Evolutionary conservation across 257 asterid genomes (phyloP).

Genomic region (Penstemon eatonii): DNA sequence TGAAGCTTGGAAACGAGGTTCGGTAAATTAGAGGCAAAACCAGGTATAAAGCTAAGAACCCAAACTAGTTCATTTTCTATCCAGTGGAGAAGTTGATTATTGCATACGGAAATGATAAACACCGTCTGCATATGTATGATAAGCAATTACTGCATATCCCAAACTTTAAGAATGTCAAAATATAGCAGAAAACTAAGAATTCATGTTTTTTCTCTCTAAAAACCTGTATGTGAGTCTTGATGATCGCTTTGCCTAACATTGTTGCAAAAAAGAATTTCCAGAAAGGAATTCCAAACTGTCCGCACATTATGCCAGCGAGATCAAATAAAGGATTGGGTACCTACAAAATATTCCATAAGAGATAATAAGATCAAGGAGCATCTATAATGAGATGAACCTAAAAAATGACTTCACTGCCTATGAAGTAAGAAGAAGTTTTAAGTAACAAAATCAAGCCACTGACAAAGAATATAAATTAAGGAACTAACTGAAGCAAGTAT

Average conservation of each 20-base stretch:
- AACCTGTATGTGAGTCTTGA: constrained; percentile 96
- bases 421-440: too few species aligned
- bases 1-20: constrained; percentile 71
- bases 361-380: too few species aligned
- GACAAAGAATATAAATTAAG: neutral
- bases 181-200: neutral
- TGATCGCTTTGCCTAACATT: constrained; percentile 80
- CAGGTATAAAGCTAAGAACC: constrained; percentile 82
- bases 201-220: neutral
- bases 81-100: constrained; percentile 94
- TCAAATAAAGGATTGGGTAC: constrained; percentile 95
- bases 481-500: constrained; percentile 80
- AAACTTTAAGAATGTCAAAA: neutral
- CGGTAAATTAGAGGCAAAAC: constrained; percentile 58
- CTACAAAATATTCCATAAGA: constrained; percentile 37
- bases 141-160: neutral
- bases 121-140: constrained; percentile 58
- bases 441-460: too few species aligned
- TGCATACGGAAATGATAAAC: constrained; percentile 83
- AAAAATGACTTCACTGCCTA: too few species aligned
- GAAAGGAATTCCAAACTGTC: constrained; percentile 88
- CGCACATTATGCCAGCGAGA: constrained; percentile 98
- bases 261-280: constrained; percentile 91
- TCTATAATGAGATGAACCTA: too few species aligned
- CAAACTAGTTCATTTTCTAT: constrained; percentile 81